Evolutionary conservation across 2,329 filamentous ascomycete genomes (phyloP), one percentile per base, ranked within the genome.

Genomic region (Aschersonia sp.): DNA sequence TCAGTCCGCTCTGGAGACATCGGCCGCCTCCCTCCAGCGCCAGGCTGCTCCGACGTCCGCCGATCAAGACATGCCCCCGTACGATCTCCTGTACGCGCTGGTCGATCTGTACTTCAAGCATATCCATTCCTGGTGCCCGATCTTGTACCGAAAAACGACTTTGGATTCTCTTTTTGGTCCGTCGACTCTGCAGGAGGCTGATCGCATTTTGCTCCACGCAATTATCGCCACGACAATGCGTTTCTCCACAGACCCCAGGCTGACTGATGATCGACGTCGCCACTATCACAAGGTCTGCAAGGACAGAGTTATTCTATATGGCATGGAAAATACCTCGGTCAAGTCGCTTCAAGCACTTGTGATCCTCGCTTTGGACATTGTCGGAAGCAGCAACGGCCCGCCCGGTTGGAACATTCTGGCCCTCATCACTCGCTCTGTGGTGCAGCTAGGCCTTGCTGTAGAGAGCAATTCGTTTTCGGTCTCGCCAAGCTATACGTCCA

Each of bases 381-480:
- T 88, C 32, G 89, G 89, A 6, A 85, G 78, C 56, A 89, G 88
- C 40, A 94, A 95, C 60, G 89, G 89, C 0, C 89, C 89, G 2
- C 88, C 89, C 0, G 89, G 87, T 3, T 94, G 89, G 89, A 94
- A 94, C 59, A 75, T 95, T 50, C 79, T 95, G 63, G 89, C 89
- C 5, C 68, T 95, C 46, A 94, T 95, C 52, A 89, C 88, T 1
- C 78, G 89, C 28, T 89, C 86, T 5, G 87, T 94, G 1, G 88
- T 95, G 2, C 89, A 95, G 61, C 70, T 95, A 1, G 89, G 89
- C 0, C 68, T 96, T 30, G 82, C 88, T 0, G 86, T 91, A 1
- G 89, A 96, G 61, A 80, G 78, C 4, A 89, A 82, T 31, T 92
- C 87, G 0, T 79, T 84, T 5, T 80, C 85, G 9, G 80, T 91